Evolutionary conservation across 2,329 filamentous ascomycete species (phyloP).

Genomic region (Teratosphaeria nubilosa): DNA sequence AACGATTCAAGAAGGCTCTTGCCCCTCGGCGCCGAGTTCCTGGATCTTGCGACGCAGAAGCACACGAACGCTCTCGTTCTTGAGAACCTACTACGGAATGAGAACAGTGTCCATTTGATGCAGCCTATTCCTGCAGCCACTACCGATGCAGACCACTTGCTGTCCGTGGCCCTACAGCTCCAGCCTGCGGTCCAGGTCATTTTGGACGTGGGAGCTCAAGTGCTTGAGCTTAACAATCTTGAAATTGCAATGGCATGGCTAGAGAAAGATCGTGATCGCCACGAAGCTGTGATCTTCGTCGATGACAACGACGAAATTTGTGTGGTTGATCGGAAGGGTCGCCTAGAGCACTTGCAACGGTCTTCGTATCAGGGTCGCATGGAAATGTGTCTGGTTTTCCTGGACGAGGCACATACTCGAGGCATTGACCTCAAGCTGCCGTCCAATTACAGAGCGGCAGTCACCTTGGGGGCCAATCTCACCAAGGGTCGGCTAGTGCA

Average conservation of each 20-base stretch:
- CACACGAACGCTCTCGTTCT: constrained; percentile 62
- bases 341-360: constrained; percentile 40
- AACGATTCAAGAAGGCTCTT: constrained; percentile 54
- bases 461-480: constrained; percentile 55
- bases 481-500: constrained; percentile 62
- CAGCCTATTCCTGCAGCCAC: background rate
- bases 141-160: constrained; percentile 25
- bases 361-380: constrained; percentile 51
- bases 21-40: constrained; percentile 51
- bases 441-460: constrained; percentile 47
- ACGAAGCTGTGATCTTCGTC: constrained; percentile 48
- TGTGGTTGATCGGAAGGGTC: constrained; percentile 42
- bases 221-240: constrained; percentile 53
- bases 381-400: constrained; percentile 52
- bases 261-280: constrained; percentile 4
- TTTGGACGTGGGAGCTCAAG: constrained; percentile 60
- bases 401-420: constrained; percentile 61
- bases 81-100: constrained; percentile 43
- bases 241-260: constrained; percentile 49
- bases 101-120: constrained; percentile 33
- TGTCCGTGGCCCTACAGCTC: constrained; percentile 36
- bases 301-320: constrained; percentile 44
- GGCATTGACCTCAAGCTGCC: constrained; percentile 60
- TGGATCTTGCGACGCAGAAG: constrained; percentile 45
- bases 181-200: constrained; percentile 45